Evolutionary conservation across 176 grass and related monocot genomes (phyloP).

Genomic region (Aegilops umbellulata): DNA sequence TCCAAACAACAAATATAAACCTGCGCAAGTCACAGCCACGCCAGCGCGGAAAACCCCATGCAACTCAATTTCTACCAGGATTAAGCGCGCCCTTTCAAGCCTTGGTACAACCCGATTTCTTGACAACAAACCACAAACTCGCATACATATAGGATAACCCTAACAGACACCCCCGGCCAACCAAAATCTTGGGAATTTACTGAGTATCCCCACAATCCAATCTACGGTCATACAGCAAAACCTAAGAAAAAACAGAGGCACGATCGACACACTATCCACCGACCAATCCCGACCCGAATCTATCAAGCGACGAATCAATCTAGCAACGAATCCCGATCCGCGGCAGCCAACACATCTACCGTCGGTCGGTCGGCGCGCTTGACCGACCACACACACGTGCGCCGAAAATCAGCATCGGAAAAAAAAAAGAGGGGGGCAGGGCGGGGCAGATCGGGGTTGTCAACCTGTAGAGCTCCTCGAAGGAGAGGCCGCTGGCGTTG

Average conservation of each 20-base stretch:
- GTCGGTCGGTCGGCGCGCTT: not conserved
- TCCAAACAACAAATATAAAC: not conserved
- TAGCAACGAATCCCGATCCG: not conserved
- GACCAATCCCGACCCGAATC: not conserved
- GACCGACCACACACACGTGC: not conserved
- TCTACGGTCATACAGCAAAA: not conserved
- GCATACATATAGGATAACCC: not conserved
- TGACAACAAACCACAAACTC: not conserved
- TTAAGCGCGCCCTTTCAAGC: not conserved
- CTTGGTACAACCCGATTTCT: not conserved
- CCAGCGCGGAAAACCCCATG: not conserved
- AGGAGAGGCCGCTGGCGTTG: conserved; percentile 94
- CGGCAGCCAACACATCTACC: not conserved
- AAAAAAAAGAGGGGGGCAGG: not conserved
- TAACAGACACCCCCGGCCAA: not conserved
- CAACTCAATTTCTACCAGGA: not conserved
- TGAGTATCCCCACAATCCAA: not conserved
- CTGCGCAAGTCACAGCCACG: not conserved
- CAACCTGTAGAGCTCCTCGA: conserved; percentile 94
- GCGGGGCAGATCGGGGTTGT: not conserved
- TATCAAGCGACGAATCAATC: conserved; percentile 1
- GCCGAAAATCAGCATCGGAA: not conserved
- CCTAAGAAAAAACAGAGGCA: not conserved
- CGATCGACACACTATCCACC: not conserved
- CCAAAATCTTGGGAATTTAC: not conserved